phyloP scores from a whole-genome alignment of 768 basidiomycete genomes.

The Kwoniella newhampshirensis region DNA sequence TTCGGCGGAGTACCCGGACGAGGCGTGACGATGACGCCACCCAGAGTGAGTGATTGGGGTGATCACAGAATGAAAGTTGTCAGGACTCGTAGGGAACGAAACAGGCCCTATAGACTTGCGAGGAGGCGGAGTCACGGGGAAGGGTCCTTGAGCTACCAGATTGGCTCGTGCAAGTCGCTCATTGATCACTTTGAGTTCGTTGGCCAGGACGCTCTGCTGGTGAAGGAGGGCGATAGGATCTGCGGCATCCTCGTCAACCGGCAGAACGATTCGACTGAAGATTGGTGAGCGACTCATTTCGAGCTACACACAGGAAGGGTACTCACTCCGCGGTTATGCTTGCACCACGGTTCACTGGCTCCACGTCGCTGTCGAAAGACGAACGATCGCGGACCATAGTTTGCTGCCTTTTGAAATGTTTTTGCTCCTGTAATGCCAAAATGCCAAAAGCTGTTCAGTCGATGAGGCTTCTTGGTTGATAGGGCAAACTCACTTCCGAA shows the following conservation, averaged over 20 bases:
- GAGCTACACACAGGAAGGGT: too few species aligned
- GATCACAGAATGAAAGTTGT: too few species aligned
- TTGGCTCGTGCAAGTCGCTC: constrained; percentile 4
- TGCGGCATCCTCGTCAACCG: background rate
- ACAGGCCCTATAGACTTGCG: too few species aligned
- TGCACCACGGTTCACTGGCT: background rate
- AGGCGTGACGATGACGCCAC: constrained; percentile 8
- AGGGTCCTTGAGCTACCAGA: background rate
- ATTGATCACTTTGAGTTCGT: constrained; percentile 10
- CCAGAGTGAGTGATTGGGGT: too few species aligned
- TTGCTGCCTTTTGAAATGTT: constrained; percentile 21
- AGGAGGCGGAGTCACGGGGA: too few species aligned
- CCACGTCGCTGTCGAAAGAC: background rate
- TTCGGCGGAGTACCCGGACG: constrained; percentile 2
- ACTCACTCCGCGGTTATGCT: background rate
- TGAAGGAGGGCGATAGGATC: constrained; percentile 7
- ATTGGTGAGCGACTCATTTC: too few species aligned
- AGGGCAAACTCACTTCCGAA: constrained; percentile 27
- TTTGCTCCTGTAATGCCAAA: constrained; percentile 15
- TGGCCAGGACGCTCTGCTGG: constrained; percentile 9
- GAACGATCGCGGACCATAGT: constrained; percentile 10
- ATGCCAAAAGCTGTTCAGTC: background rate
- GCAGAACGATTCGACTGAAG: too few species aligned
- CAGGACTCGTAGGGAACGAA: too few species aligned
- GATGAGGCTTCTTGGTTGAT: background rate